Conservation (phyloP, 1,284 basidiomycete genomes). For the Agaricales sp. region DNA sequence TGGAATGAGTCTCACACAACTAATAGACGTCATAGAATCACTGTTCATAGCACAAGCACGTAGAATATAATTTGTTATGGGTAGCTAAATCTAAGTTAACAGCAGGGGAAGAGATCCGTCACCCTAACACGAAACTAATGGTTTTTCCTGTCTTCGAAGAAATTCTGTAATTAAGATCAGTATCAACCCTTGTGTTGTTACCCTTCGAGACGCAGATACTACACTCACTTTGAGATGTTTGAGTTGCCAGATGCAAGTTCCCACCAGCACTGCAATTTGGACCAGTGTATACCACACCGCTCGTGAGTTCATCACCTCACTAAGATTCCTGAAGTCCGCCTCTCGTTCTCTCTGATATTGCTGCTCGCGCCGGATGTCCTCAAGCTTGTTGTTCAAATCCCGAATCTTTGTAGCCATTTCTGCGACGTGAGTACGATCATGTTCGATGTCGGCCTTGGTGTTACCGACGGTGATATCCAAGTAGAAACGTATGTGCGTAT, state of each 20-base stretch:
- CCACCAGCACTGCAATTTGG: constrained; percentile 80
- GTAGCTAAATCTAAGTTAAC: no score
- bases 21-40: no score
- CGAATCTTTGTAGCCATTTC: constrained; percentile 81
- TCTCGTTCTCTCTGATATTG: constrained; percentile 97
- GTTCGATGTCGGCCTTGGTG: constrained; percentile 72
- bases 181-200: constrained; percentile 8
- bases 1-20: no score
- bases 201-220: neutral
- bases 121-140: no score
- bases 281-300: constrained; percentile 90
- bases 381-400: constrained; percentile 88
- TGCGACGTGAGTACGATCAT: constrained; percentile 80
- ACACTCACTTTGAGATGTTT: constrained; percentile 74
- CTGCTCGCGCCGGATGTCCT: constrained; percentile 91
- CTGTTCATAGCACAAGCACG: no score
- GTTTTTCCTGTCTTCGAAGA: constrained; percentile 85
- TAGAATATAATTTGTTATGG: no score
- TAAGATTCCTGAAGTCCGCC: constrained; percentile 82
- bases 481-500: constrained; percentile 88
- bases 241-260: constrained; percentile 89
- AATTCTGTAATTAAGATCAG: constrained; percentile 38
- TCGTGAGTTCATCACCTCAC: constrained; percentile 79
- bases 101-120: no score
- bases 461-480: constrained; percentile 89